A percentile compares a stretch with the other conserved stretches of the same genome.
Conservation (phyloP, 345 rosid genomes). For the Geranium rotundifolium region DNA sequence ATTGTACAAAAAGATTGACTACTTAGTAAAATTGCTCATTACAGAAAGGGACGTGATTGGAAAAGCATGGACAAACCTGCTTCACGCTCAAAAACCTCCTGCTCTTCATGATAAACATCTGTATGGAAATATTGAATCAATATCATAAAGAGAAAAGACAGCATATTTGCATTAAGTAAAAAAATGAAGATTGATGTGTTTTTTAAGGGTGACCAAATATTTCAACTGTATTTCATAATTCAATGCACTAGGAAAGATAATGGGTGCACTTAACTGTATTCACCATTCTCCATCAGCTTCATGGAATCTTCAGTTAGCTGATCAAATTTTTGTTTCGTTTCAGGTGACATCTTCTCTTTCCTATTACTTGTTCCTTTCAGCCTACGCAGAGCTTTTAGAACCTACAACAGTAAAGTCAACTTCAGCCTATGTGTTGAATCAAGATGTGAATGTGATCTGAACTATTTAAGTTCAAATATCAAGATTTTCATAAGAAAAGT, state of each 20-base stretch:
- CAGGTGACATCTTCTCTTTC: slow-evolving; percentile 79
- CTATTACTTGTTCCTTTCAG: slow-evolving; percentile 74
- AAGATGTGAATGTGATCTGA: not conserved
- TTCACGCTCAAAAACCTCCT: slow-evolving; percentile 70
- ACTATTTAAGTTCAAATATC: not conserved
- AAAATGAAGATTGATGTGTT: not conserved
- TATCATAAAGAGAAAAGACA: not conserved
- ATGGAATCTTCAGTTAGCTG: slow-evolving; percentile 94
- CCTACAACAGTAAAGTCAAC: slow-evolving; percentile 31
- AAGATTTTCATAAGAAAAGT: not conserved
- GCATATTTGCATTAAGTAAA: not conserved
- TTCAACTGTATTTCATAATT: not conserved
- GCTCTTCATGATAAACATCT: slow-evolving; percentile 83
- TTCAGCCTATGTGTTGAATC: not conserved
- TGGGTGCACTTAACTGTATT: slow-evolving; percentile 57
- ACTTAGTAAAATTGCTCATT: not conserved
- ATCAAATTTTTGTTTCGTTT: slow-evolving; percentile 74
- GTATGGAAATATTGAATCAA: slow-evolving; percentile 16
- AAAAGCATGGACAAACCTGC: slow-evolving; percentile 52
- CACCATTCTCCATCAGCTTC: slow-evolving; percentile 75
- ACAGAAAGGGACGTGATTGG: not conserved
- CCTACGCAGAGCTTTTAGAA: slow-evolving; percentile 78
- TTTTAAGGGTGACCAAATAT: not conserved
- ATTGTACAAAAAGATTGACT: not conserved
- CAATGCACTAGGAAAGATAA: not conserved